A percentile compares a stretch with the other conserved stretches of the same genome.
These are phyloP conservation scores for Patellaria atrata DNA, from an alignment of 495 filamentous ascomycete genomes.

Conservation along the genomic window DNA sequence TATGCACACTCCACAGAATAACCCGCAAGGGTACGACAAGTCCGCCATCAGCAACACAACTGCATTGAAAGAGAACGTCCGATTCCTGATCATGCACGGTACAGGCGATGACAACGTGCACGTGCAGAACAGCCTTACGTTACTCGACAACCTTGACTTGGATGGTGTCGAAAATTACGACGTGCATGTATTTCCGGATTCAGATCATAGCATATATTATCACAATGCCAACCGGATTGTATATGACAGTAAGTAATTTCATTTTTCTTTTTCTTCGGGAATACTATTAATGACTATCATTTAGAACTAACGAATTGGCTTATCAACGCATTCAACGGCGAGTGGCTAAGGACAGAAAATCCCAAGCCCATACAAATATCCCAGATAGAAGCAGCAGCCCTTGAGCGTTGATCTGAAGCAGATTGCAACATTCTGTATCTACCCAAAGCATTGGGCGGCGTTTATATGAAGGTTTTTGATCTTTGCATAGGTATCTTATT, in stretches of 20 bases:
- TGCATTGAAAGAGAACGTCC: conserved; percentile 55
- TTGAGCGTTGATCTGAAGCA: no score
- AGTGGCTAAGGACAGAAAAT: conserved; percentile 66
- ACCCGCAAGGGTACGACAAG: conserved; percentile 60
- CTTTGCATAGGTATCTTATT: no score
- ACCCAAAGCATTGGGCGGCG: no score
- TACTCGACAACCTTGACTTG: conserved; percentile 79
- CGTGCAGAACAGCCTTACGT: conserved; percentile 74
- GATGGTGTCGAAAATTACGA: conserved; percentile 85
- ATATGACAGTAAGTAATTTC: conserved; percentile 65
- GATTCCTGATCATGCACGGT: conserved; percentile 91
- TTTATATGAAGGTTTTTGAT: no score
- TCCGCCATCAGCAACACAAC: conserved; percentile 56
- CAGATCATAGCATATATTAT: conserved; percentile 89
- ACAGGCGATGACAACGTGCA: conserved; percentile 94
- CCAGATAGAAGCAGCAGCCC: no score
- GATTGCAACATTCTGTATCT: no score
- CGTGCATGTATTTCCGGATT: conserved; percentile 90
- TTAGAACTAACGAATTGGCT: conserved; percentile 83
- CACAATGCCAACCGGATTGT: conserved; percentile 88
- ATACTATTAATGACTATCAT: conserved; percentile 8
- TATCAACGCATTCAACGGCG: conserved; percentile 92
- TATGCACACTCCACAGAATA: conserved; percentile 83
- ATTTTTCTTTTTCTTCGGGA: neutral
- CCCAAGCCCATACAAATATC: conserved; percentile 42